Percentiles rank a stretch among this genome's conserved stretches.
These are phyloP conservation scores for Blastocystis hominis DNA, from an alignment of 352 stramenopile genomes.

Conservation along the genomic window DNA sequence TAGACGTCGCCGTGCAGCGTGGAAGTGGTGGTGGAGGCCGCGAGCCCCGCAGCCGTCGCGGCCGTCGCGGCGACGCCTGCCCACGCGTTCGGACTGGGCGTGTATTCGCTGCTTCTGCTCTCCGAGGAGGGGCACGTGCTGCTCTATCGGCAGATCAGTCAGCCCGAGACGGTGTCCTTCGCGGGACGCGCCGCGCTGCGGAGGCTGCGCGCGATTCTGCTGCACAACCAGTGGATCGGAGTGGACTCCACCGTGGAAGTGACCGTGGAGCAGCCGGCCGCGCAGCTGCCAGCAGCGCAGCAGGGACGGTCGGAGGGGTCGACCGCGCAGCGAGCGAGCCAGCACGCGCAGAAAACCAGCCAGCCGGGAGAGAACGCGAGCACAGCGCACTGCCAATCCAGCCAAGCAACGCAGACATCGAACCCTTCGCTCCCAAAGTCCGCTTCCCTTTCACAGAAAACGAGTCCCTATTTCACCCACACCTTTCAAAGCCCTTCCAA, in stretches of 20 bases:
- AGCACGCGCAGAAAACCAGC: neutral
- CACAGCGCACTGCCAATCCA: neutral
- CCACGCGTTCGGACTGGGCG: neutral
- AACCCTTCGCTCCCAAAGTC: neutral
- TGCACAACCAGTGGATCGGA: conserved; percentile 37
- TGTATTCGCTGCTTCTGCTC: conserved; percentile 7
- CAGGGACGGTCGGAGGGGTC: neutral
- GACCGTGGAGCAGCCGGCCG: neutral
- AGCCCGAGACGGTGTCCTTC: neutral
- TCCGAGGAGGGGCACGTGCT: neutral
- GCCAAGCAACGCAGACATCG: neutral
- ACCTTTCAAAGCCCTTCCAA: neutral
- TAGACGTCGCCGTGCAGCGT: neutral
- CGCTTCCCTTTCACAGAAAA: neutral
- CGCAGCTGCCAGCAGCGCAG: too few relatives aligned
- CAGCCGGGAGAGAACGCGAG: neutral
- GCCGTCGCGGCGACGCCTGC: neutral
- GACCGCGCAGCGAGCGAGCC: neutral
- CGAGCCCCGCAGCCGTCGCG: too few relatives aligned
- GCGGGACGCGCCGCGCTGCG: neutral
- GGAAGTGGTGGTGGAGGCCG: neutral
- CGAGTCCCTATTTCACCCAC: neutral
- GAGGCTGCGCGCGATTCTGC: neutral
- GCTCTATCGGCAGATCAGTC: neutral
- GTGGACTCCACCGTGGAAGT: neutral